Percentiles rank a stretch among this genome's conserved stretches.
These are phyloP conservation scores for Ophidiomyces ophidiicola DNA, from an alignment of 2,329 filamentous ascomycete species.

Conservation along the genomic window DNA sequence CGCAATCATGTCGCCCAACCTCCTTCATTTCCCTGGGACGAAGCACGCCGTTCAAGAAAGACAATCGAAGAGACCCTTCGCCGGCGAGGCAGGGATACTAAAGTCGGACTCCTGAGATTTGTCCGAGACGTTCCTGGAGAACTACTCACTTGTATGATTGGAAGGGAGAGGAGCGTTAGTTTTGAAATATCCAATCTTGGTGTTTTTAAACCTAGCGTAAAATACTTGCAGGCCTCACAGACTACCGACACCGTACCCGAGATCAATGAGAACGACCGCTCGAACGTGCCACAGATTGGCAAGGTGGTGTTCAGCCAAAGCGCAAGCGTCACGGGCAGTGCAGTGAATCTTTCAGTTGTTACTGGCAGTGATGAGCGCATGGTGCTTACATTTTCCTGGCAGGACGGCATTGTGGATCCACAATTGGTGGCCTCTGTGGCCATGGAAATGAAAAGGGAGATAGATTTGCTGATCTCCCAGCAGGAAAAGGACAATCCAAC, in stretches of 20 bases:
- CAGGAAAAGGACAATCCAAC: too few relatives aligned
- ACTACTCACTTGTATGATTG: constrained; percentile 28
- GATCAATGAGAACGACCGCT: constrained; percentile 6
- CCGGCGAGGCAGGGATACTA: constrained; percentile 24
- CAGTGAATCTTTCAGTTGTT: constrained; percentile 30
- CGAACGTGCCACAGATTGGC: constrained; percentile 22
- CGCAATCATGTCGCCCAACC: constrained; percentile 16
- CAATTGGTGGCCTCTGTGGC: constrained; percentile 3
- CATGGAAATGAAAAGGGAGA: constrained; percentile 2
- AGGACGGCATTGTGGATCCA: constrained; percentile 11
- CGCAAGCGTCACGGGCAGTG: constrained; percentile 27
- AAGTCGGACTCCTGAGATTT: constrained; percentile 30
- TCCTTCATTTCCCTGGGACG: constrained; percentile 24
- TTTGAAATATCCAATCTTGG: constrained; percentile 41
- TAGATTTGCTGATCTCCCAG: neutral
- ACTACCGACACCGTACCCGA: neutral
- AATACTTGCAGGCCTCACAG: neutral
- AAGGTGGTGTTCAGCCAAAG: constrained; percentile 38
- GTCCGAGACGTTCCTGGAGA: constrained; percentile 30
- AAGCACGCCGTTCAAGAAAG: constrained; percentile 23
- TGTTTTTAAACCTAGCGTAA: constrained; percentile 19
- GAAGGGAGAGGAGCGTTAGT: constrained; percentile 27
- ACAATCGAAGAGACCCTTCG: constrained; percentile 22
- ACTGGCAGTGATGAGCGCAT: constrained; percentile 37
- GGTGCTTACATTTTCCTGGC: constrained; percentile 33